Evolutionary conservation across 1,284 basidiomycete genomes (phyloP).

Genomic region (Volvariella volvacea): DNA sequence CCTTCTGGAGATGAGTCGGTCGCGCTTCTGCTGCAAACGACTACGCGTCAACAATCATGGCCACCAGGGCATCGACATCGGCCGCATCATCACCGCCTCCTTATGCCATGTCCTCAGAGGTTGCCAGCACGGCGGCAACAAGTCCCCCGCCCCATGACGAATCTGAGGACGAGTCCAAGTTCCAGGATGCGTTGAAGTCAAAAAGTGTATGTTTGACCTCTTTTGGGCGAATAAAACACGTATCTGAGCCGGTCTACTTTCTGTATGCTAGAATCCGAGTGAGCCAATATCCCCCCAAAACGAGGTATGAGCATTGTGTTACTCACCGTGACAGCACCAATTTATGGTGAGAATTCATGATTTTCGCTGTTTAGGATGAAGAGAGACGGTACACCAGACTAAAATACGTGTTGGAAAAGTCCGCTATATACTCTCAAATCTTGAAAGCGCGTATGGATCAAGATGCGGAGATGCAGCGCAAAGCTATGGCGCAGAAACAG

Average conservation of each 20-base stretch:
- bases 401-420: conserved; percentile 55
- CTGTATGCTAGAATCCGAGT: no score
- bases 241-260: neutral
- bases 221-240: neutral
- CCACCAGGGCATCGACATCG: neutral
- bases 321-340: no score
- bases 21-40: no score
- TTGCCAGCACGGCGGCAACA: neutral
- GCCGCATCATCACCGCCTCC: neutral
- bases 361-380: conserved; percentile 38
- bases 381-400: conserved; percentile 43
- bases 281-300: no score
- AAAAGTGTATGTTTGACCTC: neutral
- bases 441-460: conserved; percentile 60
- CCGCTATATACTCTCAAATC: conserved; percentile 52
- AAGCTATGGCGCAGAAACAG: conserved; percentile 12
- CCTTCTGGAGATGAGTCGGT: no score
- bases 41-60: neutral
- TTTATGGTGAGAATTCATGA: no score
- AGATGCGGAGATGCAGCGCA: conserved; percentile 29
- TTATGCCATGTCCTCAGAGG: neutral
- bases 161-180: neutral
- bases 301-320: no score
- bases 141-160: neutral
- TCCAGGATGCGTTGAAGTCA: neutral